A percentile compares a stretch with the other conserved stretches of the same genome.
phyloP scores from a whole-genome alignment of 768 basidiomycete species.

The Psilocybe azurescens region DNA sequence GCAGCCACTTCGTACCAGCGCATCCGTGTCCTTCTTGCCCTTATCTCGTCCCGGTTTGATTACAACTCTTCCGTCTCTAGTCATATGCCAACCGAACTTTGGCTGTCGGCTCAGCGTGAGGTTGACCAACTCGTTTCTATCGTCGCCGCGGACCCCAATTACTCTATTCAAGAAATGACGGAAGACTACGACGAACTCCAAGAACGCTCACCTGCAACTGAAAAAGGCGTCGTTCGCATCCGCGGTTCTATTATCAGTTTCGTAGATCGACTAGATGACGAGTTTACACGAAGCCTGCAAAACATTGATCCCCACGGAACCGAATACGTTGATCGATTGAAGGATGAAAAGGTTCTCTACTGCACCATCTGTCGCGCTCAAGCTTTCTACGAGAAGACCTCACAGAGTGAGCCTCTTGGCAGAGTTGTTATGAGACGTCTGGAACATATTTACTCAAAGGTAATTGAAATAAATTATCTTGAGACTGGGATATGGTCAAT shows the following conservation, averaged over 20 bases:
- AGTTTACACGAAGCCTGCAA: conserved; percentile 97
- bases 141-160: conserved; percentile 71
- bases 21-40: conserved; percentile 91
- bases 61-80: conserved; percentile 88
- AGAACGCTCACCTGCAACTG: conserved; percentile 79
- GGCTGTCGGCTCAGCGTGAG: conserved; percentile 86
- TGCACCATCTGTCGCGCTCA: conserved; percentile 93
- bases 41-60: conserved; percentile 95
- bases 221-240: conserved; percentile 80
- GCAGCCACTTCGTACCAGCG: conserved; percentile 89
- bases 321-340: conserved; percentile 97
- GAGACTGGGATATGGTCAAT: conserved; percentile 7
- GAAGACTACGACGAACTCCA: conserved; percentile 91
- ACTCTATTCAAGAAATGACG: conserved; percentile 85
- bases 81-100: conserved; percentile 92
- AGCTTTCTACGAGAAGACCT: conserved; percentile 85
- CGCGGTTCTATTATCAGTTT: conserved; percentile 97
- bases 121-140: conserved; percentile 88
- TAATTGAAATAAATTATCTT: conserved; percentile 33
- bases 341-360: conserved; percentile 95
- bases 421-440: conserved; percentile 94
- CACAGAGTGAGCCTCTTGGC: conserved; percentile 77
- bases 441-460: conserved; percentile 99
- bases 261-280: conserved; percentile 95
- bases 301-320: conserved; percentile 98